Conservation (phyloP, 2,329 filamentous ascomycete species). For the Lachnellula arida region DNA sequence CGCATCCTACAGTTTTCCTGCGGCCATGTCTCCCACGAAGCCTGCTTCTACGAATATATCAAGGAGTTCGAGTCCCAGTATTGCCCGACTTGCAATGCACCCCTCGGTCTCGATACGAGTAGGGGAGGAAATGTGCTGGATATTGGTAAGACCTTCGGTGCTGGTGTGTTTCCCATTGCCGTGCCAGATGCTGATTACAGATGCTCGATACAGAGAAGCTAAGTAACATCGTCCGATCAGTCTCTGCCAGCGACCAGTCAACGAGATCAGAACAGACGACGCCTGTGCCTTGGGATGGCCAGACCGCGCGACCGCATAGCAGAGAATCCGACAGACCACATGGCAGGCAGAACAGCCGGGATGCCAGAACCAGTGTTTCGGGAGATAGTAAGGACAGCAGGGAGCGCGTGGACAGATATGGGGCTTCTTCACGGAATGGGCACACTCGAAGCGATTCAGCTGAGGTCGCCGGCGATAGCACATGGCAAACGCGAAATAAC, state of each 20-base stretch:
- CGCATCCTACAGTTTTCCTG: conserved; percentile 94
- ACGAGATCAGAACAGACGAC: conserved; percentile 45
- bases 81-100: conserved; percentile 90
- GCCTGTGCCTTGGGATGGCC: conserved; percentile 63
- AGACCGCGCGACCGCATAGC: conserved; percentile 51
- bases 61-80: conserved; percentile 90
- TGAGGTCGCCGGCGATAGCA: conserved; percentile 57
- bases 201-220: conserved; percentile 69
- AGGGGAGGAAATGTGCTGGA: conserved; percentile 89
- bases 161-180: conserved; percentile 29
- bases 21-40: conserved; percentile 94
- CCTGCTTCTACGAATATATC: conserved; percentile 98
- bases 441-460: conserved; percentile 73
- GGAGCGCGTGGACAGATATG: conserved; percentile 44
- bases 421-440: conserved; percentile 19
- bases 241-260: conserved; percentile 57
- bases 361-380: conserved; percentile 23
- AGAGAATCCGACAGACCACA: conserved; percentile 35
- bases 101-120: conserved; percentile 84
- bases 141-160: conserved; percentile 57
- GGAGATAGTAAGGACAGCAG: conserved; percentile 29
- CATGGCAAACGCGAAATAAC: too few species aligned
- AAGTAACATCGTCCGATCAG: conserved; percentile 84
- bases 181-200: conserved; percentile 18
- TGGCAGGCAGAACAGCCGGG: conserved; percentile 36